Evolutionary conservation across 2,329 filamentous ascomycete species (phyloP).

Genomic region (Botrytis aclada): DNA sequence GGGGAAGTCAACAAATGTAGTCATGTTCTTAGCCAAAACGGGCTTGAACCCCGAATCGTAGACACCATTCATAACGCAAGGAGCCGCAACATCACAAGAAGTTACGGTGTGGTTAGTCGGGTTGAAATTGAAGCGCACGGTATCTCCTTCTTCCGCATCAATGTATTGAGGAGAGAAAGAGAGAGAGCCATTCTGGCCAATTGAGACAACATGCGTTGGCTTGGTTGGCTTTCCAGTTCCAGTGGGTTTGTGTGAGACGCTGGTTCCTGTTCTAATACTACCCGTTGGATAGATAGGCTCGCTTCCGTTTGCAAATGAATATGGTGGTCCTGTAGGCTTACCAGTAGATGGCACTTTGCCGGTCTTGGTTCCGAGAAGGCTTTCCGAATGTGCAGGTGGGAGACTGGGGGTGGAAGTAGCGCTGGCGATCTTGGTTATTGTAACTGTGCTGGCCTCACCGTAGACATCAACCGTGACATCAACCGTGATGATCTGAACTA

Average conservation of each 20-base stretch:
- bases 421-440: conserved; percentile 16
- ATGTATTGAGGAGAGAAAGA: conserved; percentile 19
- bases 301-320: conserved; percentile 13
- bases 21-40: conserved; percentile 16
- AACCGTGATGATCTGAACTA: conserved; percentile 18
- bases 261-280: not conserved
- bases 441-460: conserved; percentile 7
- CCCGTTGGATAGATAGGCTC: not conserved
- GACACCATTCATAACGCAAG: conserved; percentile 18
- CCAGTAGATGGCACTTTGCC: not conserved
- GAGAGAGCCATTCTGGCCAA: conserved; percentile 20
- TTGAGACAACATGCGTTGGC: conserved; percentile 20
- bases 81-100: conserved; percentile 16
- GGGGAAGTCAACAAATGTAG: conserved; percentile 21
- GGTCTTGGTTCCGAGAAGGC: not conserved
- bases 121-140: conserved; percentile 20
- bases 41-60: conserved; percentile 22
- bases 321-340: not conserved
- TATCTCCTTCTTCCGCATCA: conserved; percentile 20
- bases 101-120: conserved; percentile 21
- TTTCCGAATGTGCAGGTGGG: conserved; percentile 2
- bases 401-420: conserved; percentile 13
- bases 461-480: conserved; percentile 14
- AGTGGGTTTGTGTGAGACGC: conserved; percentile 5
- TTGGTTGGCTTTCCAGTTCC: not conserved